Percentiles rank a stretch among this genome's conserved stretches.
phyloP scores from a whole-genome alignment of 2,329 filamentous ascomycete genomes.

The Westerdykella aurantiaca region DNA sequence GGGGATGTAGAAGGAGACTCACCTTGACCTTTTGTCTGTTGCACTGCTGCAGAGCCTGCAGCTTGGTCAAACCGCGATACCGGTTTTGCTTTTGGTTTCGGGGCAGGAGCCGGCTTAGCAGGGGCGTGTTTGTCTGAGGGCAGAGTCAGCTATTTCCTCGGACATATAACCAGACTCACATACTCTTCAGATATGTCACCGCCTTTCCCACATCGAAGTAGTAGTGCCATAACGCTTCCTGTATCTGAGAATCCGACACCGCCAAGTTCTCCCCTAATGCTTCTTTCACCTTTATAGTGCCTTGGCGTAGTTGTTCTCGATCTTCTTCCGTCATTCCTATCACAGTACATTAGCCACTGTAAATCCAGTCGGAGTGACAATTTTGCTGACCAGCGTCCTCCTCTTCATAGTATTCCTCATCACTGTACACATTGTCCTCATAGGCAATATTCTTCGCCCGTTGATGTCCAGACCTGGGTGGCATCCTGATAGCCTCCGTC shows the following conservation, averaged over 20 bases:
- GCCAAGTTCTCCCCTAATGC: slow-evolving; percentile 54
- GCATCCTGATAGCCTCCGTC: slow-evolving; percentile 14
- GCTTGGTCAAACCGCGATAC: slow-evolving; percentile 44
- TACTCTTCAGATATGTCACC: slow-evolving; percentile 71
- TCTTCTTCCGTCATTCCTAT: slow-evolving; percentile 24
- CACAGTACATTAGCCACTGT: background rate
- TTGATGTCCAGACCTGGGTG: slow-evolving; percentile 36
- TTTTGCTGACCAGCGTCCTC: slow-evolving; percentile 31
- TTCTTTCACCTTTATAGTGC: slow-evolving; percentile 60
- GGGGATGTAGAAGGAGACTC: slow-evolving; percentile 31
- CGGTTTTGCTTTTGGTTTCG: slow-evolving; percentile 30
- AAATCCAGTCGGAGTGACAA: slow-evolving; percentile 3
- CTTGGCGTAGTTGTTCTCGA: slow-evolving; percentile 54
- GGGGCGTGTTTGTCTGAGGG: slow-evolving; percentile 23
- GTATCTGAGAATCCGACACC: slow-evolving; percentile 65
- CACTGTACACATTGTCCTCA: slow-evolving; percentile 49
- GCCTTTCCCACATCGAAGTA: slow-evolving; percentile 89
- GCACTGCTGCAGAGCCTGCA: slow-evolving; percentile 35
- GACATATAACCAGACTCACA: slow-evolving; percentile 1
- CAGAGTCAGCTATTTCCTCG: slow-evolving; percentile 1
- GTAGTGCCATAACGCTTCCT: slow-evolving; percentile 91
- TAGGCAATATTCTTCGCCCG: slow-evolving; percentile 45
- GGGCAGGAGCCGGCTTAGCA: slow-evolving; percentile 16
- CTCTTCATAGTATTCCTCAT: slow-evolving; percentile 45
- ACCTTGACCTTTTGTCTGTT: slow-evolving; percentile 41